These are phyloP conservation scores for Solanum tarapatanum DNA, from an alignment of 257 asterid genomes.

Conservation along the genomic window DNA sequence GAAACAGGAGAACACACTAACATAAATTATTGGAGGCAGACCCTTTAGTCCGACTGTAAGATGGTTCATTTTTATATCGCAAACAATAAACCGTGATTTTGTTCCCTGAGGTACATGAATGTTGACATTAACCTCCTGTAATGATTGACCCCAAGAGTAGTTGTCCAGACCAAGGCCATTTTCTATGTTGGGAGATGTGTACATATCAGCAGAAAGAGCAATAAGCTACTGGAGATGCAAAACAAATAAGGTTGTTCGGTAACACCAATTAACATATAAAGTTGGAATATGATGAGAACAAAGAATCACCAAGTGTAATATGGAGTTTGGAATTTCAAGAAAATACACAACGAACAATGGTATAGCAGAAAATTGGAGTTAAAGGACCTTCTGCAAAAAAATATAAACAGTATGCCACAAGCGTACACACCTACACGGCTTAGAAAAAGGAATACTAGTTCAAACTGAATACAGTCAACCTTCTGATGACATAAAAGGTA, in stretches of 20 bases:
- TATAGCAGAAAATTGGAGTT: too few relatives aligned
- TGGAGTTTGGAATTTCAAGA: neutral
- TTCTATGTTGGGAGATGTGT: constrained; percentile 40
- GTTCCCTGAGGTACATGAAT: constrained; percentile 50
- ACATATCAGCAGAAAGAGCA: neutral
- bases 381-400: too few relatives aligned
- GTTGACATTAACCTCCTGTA: constrained; percentile 52
- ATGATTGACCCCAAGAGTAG: constrained; percentile 60
- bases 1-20: neutral
- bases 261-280: neutral
- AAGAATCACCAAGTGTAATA: neutral
- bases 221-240: neutral
- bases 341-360: neutral
- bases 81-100: constrained; percentile 21
- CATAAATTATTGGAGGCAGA: constrained; percentile 27
- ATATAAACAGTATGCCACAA: too few relatives aligned
- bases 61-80: constrained; percentile 22
- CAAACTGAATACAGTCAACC: too few relatives aligned
- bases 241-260: neutral
- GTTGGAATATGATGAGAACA: neutral
- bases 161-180: constrained; percentile 75
- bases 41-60: constrained; percentile 30
- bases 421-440: too few relatives aligned
- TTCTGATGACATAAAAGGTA: too few relatives aligned
- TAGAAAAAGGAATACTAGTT: too few relatives aligned